phyloP scores from a whole-genome alignment of 805 yeast genomes.

The Debaryomyces castellii region DNA sequence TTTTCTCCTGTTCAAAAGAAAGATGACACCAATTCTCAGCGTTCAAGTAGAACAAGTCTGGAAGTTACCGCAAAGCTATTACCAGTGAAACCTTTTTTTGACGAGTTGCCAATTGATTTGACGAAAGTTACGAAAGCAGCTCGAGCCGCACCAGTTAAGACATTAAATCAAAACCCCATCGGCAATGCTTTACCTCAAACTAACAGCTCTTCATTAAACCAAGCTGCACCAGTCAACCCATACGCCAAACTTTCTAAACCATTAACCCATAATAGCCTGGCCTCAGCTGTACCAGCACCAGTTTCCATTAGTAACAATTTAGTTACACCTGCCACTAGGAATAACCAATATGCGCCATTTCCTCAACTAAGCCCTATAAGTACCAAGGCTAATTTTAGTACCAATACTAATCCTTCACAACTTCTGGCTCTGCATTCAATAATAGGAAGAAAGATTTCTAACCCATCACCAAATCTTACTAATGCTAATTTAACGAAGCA shows the following conservation, averaged over 20 bases:
- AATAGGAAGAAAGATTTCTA: slow-evolving; percentile 3
- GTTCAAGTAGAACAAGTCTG: background rate
- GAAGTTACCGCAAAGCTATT: background rate
- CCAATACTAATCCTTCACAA: background rate
- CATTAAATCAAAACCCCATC: slow-evolving; percentile 1
- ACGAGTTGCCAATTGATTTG: slow-evolving; percentile 51
- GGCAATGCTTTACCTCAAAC: slow-evolving; percentile 6
- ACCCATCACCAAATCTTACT: slow-evolving; percentile 9
- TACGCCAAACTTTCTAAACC: slow-evolving; percentile 21
- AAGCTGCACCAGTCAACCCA: slow-evolving; percentile 27
- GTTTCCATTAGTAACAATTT: slow-evolving; percentile 2
- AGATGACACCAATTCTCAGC: background rate
- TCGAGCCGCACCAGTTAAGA: slow-evolving; percentile 25
- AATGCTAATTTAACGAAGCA: slow-evolving; percentile 25
- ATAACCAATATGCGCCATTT: background rate
- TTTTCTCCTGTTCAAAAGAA: background rate
- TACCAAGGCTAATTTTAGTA: background rate
- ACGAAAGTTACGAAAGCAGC: slow-evolving; percentile 27
- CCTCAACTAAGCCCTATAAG: background rate
- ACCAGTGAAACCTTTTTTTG: slow-evolving; percentile 48
- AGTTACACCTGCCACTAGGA: background rate
- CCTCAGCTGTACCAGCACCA: slow-evolving; percentile 3
- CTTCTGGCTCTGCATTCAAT: background rate
- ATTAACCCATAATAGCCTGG: slow-evolving; percentile 6
- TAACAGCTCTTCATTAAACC: slow-evolving; percentile 5